Evolutionary conservation across 2,329 filamentous ascomycete genomes (phyloP).

Genomic region (Fusarium albosuccineum): DNA sequence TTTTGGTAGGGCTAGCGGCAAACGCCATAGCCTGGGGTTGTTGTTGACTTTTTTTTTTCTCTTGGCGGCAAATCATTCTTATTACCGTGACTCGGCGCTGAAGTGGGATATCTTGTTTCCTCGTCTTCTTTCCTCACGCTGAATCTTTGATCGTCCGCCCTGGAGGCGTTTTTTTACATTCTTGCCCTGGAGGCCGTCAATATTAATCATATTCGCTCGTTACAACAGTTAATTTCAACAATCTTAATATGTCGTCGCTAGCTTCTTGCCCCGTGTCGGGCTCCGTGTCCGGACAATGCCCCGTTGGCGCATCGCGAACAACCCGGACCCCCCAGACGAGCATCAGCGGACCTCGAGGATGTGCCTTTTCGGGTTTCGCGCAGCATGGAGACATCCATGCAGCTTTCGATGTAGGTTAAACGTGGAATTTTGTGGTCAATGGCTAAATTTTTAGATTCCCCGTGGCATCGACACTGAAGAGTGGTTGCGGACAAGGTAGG

Average conservation of each 20-base stretch:
- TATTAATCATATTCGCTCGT: background rate
- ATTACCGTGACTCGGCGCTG: background rate
- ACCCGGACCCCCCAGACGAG: conserved; percentile 14
- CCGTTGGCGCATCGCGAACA: conserved; percentile 13
- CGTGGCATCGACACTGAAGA: conserved; percentile 59
- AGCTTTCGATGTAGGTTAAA: conserved; percentile 35
- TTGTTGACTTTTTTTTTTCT: background rate
- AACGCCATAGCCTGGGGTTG: no score
- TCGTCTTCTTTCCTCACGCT: background rate
- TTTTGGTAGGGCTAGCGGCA: background rate
- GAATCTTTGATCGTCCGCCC: conserved; percentile 14
- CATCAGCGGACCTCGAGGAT: conserved; percentile 19
- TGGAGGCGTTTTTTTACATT: conserved; percentile 24
- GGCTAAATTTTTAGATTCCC: conserved; percentile 53
- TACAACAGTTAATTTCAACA: background rate
- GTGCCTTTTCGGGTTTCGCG: conserved; percentile 30
- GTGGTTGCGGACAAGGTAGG: conserved; percentile 57
- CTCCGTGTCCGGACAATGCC: conserved; percentile 45
- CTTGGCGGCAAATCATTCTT: conserved; percentile 2
- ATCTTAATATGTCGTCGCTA: conserved; percentile 47
- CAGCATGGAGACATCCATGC: conserved; percentile 40
- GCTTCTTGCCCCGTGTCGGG: conserved; percentile 51
- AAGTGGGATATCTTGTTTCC: conserved; percentile 1
- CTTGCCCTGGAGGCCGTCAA: conserved; percentile 33
- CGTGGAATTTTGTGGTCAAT: rapidly evolving